Percentiles rank a stretch among this genome's conserved stretches.
phyloP scores from a whole-genome alignment of 768 basidiomycete species.

The Roridomyces roridus region DNA sequence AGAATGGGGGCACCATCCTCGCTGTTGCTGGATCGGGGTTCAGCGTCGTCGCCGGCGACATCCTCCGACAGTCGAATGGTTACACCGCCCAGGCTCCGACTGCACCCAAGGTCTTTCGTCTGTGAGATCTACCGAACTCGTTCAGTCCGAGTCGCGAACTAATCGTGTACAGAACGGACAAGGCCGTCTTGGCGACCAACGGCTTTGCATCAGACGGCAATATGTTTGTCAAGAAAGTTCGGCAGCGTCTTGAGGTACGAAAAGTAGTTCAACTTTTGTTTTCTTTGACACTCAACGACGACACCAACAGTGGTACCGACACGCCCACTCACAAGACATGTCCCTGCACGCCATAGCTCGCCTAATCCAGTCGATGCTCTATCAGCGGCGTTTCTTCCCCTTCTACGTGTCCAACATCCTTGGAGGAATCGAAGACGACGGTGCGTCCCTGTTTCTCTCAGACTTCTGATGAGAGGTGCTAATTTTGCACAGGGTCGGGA shows the following conservation, averaged over 20 bases:
- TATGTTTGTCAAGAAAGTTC: conserved; percentile 95
- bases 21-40: conserved; percentile 78
- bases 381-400: conserved; percentile 95
- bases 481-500: conserved; percentile 72
- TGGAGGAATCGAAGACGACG: conserved; percentile 95
- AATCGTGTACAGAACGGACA: conserved; percentile 73
- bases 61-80: conserved; percentile 76
- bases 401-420: conserved; percentile 98
- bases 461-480: not conserved
- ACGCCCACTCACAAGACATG: conserved; percentile 97
- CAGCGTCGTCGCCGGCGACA: conserved; percentile 78
- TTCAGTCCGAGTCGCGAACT: not conserved
- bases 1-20: conserved; percentile 79
- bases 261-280: not conserved
- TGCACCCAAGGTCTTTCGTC: conserved; percentile 74
- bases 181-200: conserved; percentile 92
- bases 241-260: conserved; percentile 92
- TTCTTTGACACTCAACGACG: not conserved
- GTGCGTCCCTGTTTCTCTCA: conserved; percentile 59
- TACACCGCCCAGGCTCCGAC: conserved; percentile 81
- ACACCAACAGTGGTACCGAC: conserved; percentile 87
- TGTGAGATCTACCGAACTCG: conserved; percentile 48
- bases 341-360: conserved; percentile 93
- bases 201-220: conserved; percentile 98
- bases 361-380: conserved; percentile 97